phyloP scores from a whole-genome alignment of 2,329 filamentous ascomycete genomes.

The Cladosporium colombiae region DNA sequence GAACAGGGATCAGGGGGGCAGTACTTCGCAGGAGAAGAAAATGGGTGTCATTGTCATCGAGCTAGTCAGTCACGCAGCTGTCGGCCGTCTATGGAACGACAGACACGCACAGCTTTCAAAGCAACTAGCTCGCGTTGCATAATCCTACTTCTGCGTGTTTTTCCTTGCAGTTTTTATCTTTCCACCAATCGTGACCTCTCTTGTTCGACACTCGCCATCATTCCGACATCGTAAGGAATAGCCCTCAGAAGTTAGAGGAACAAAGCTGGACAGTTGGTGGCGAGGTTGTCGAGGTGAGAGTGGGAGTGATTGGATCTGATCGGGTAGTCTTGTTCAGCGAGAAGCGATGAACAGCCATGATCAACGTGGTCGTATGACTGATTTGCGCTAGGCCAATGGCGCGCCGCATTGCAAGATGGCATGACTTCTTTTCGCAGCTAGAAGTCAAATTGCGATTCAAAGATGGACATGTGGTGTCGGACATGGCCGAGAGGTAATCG shows the following conservation, averaged over 20 bases:
- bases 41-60: neutral
- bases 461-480: slow-evolving; percentile 26
- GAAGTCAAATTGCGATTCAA: slow-evolving; percentile 24
- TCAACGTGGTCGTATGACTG: slow-evolving; percentile 29
- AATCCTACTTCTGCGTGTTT: neutral
- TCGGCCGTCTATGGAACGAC: neutral
- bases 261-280: neutral
- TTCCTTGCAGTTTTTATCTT: slow-evolving; percentile 2
- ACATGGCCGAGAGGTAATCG: slow-evolving; percentile 23
- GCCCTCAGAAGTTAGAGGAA: neutral
- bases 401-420: slow-evolving; percentile 20
- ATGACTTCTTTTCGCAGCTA: slow-evolving; percentile 22
- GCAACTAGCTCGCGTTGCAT: neutral
- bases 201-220: neutral
- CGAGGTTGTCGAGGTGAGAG: neutral
- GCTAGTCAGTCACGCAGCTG: neutral
- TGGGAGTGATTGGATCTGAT: slow-evolving; percentile 30
- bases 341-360: slow-evolving; percentile 29
- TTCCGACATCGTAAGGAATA: neutral
- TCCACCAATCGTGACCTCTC: neutral
- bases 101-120: neutral
- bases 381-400: slow-evolving; percentile 22
- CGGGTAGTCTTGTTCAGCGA: slow-evolving; percentile 28
- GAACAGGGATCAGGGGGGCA: neutral
- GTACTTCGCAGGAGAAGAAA: neutral